Percentiles rank a stretch among this genome's conserved stretches.
Evolutionary conservation across 257 asterid genomes (phyloP).

Genomic region (Solanum commersonii): DNA sequence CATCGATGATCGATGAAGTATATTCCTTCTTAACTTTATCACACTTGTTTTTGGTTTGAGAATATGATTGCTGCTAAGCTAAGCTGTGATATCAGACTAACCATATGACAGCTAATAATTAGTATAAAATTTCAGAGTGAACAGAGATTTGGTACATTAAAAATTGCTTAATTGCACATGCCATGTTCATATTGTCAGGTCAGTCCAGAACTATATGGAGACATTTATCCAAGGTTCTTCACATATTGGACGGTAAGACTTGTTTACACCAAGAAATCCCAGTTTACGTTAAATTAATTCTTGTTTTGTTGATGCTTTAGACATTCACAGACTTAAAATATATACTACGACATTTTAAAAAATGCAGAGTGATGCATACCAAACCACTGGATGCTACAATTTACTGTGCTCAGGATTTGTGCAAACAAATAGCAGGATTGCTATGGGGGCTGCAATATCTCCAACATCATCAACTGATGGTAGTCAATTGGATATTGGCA

Average conservation of each 20-base stretch:
- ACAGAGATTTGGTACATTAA: neutral
- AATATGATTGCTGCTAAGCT: neutral
- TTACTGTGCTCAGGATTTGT: constrained; percentile 3
- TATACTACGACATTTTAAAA: neutral
- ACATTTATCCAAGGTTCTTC: constrained; percentile 1
- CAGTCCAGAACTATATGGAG: constrained; percentile 1
- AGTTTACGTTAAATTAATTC: neutral
- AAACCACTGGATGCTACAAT: constrained; percentile 5
- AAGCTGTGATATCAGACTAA: neutral
- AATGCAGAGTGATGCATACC: constrained; percentile 8
- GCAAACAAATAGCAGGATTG: neutral
- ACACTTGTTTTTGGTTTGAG: neutral
- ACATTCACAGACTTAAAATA: neutral
- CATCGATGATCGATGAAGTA: neutral
- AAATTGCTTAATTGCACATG: neutral
- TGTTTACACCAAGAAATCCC: neutral
- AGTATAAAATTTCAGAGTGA: neutral
- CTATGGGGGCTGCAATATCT: constrained; percentile 6
- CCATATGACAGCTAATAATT: neutral
- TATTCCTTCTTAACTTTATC: neutral
- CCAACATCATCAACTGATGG: neutral
- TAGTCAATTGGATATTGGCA: neutral
- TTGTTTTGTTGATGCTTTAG: neutral
- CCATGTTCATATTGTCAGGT: constrained; percentile 2
- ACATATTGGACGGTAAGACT: constrained; percentile 1